Percentiles rank a stretch among this genome's conserved stretches.
Evolutionary conservation across 2,329 filamentous ascomycete genomes (phyloP).

Genomic region (Lomentospora prolificans): DNA sequence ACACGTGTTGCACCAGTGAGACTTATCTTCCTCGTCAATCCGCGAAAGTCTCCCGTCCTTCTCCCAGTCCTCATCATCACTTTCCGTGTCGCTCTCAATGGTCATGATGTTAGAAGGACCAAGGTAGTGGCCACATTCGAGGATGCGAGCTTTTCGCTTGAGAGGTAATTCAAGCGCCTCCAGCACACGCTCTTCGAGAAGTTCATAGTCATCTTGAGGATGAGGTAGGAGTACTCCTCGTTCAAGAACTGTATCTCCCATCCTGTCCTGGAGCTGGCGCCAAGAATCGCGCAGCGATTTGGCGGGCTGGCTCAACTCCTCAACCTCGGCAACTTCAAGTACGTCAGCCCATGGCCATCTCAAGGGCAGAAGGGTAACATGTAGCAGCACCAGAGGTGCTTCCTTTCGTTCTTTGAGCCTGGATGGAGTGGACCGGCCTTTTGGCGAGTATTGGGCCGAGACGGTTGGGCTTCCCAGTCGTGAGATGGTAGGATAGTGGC

Average conservation of each 20-base stretch:
- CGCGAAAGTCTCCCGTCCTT: neutral
- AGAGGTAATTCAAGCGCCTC: constrained; percentile 64
- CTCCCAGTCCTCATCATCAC: constrained; percentile 28
- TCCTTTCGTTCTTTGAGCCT: constrained; percentile 47
- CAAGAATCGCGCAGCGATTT: constrained; percentile 52
- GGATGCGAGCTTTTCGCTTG: constrained; percentile 53
- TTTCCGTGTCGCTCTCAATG: constrained; percentile 30
- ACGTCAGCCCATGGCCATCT: constrained; percentile 54
- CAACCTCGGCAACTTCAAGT: constrained; percentile 31
- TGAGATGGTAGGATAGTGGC: constrained; percentile 35
- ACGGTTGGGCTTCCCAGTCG: constrained; percentile 44
- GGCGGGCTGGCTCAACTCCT: constrained; percentile 33
- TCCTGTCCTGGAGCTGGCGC: constrained; percentile 57
- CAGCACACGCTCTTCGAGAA: constrained; percentile 66
- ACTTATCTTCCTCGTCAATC: constrained; percentile 18
- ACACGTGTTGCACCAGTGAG: constrained; percentile 49
- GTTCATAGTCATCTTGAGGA: constrained; percentile 69
- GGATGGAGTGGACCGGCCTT: constrained; percentile 42
- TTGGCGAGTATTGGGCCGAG: constrained; percentile 44
- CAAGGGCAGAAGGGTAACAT: constrained; percentile 66
- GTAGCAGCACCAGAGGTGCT: constrained; percentile 64
- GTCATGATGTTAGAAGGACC: constrained; percentile 44
- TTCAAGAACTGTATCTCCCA: constrained; percentile 63
- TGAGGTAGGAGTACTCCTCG: constrained; percentile 68
- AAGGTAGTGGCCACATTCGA: constrained; percentile 70